Evolutionary conservation across 805 yeast species (phyloP).

Genomic region (Lipomyces spencermartinsiae): DNA sequence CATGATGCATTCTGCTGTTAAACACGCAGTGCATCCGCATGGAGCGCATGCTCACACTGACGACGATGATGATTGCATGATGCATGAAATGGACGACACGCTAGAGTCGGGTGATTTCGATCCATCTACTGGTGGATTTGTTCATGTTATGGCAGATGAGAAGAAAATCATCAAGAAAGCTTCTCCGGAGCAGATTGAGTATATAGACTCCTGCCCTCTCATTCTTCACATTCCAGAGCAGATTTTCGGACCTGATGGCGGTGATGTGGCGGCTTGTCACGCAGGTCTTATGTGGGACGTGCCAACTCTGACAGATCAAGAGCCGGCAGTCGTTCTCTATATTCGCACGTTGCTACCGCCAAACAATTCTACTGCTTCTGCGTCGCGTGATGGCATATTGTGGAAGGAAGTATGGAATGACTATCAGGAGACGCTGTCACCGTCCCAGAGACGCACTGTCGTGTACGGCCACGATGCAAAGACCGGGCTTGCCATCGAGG

Average conservation of each 20-base stretch:
- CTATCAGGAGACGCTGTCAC: slow-evolving; percentile 35
- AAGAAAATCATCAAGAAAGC: slow-evolving; percentile 44
- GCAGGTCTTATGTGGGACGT: slow-evolving; percentile 80
- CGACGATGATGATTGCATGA: slow-evolving; percentile 36
- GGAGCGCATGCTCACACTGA: slow-evolving; percentile 9
- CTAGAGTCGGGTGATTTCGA: slow-evolving; percentile 36
- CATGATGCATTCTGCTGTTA: neutral
- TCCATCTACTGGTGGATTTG: slow-evolving; percentile 29
- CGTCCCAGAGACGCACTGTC: slow-evolving; percentile 51
- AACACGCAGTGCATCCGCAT: slow-evolving; percentile 4
- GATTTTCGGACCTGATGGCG: slow-evolving; percentile 45
- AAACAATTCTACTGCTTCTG: slow-evolving; percentile 63
- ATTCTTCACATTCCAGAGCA: slow-evolving; percentile 68
- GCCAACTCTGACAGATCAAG: slow-evolving; percentile 58
- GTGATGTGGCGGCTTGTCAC: slow-evolving; percentile 70
- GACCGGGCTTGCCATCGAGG: slow-evolving; percentile 68
- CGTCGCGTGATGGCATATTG: slow-evolving; percentile 43
- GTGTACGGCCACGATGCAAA: slow-evolving; percentile 91
- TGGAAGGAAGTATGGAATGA: slow-evolving; percentile 44
- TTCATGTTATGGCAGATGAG: slow-evolving; percentile 35
- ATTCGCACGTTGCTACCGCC: slow-evolving; percentile 75
- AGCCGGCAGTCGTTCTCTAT: slow-evolving; percentile 67
- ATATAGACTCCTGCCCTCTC: slow-evolving; percentile 66
- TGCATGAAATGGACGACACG: slow-evolving; percentile 36
- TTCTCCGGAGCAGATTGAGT: slow-evolving; percentile 65